A percentile compares a stretch with the other conserved stretches of the same genome.
These are phyloP conservation scores for Coniophora puteana DNA, from an alignment of 1,284 basidiomycete species.

Conservation along the genomic window DNA sequence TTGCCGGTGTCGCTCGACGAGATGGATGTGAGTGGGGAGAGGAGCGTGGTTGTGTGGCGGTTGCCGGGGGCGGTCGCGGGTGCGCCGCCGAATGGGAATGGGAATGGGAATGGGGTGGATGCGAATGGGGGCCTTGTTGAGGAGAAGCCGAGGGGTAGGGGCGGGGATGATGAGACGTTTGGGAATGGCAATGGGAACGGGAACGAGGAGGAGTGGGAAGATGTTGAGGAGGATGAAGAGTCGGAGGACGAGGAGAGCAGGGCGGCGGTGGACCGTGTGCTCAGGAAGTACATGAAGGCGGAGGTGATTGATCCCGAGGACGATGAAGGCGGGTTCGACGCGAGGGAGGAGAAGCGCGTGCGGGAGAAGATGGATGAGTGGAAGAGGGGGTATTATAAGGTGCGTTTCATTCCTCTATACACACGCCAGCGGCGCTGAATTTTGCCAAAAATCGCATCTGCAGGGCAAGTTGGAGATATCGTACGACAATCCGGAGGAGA, in stretches of 20 bases:
- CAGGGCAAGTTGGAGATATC: slow-evolving; percentile 84
- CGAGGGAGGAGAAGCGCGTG: slow-evolving; percentile 68
- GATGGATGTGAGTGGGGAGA: slow-evolving; percentile 75
- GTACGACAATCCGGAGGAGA: slow-evolving; percentile 62
- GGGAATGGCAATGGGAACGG: slow-evolving; percentile 19
- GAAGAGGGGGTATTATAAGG: slow-evolving; percentile 91
- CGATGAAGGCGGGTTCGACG: slow-evolving; percentile 74
- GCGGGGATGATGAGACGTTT: slow-evolving; percentile 14
- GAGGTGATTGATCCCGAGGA: slow-evolving; percentile 58
- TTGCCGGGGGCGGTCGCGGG: slow-evolving; percentile 51
- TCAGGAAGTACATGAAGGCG: slow-evolving; percentile 87
- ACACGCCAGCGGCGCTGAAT: slow-evolving; percentile 2
- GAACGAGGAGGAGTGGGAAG: slow-evolving; percentile 42
- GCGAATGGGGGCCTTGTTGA: no score
- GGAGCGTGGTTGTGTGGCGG: slow-evolving; percentile 65
- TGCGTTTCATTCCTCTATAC: slow-evolving; percentile 29
- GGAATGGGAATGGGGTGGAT: slow-evolving; percentile 11
- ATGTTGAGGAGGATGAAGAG: slow-evolving; percentile 46
- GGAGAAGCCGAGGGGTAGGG: slow-evolving; percentile 11
- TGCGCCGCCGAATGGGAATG: slow-evolving; percentile 27
- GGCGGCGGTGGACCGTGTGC: slow-evolving; percentile 76
- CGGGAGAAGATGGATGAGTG: slow-evolving; percentile 88
- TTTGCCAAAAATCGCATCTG: slow-evolving; percentile 1
- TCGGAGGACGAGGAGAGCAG: slow-evolving; percentile 56
- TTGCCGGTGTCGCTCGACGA: slow-evolving; percentile 86